Evolutionary conservation across 192 early-diverging fungal genomes (phyloP), one percentile per base, ranked within the genome.

Genomic region (Paraglomus brasilianum): DNA sequence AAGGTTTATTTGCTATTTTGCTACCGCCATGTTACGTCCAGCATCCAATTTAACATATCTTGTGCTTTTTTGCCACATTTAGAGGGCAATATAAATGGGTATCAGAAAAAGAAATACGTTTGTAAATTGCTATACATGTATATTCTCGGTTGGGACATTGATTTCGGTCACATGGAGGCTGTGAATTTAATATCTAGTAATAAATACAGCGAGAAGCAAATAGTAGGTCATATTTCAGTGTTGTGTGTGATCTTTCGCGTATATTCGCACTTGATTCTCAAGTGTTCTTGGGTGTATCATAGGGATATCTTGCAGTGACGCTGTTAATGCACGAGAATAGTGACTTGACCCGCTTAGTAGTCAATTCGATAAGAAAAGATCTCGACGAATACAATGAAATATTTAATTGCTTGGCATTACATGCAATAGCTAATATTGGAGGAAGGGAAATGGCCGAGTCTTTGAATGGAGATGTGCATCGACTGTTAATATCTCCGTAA

Each of bases 101-200:
- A 98, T 83, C 93, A 99, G 77, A 95, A 95, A 82, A 98, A 97
- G 82, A 99, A 99, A 73, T 99, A 99, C 78, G 95, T 99, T 48
- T 93, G 92, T 81, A 99, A 99, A 79, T 84, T 99, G 15, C 75
- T 99, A 50, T 99, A 98, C 83, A 99, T 99, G 94, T 97, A 95
- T 71, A 92, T 99, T 73, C 88, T 98, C 43, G 98, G 98, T 11
- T 98, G 93, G 88, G 93, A 97, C 42, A 89, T 98, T 52, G 95
- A 98, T 77, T 96, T 99, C 85, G 98, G 98, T 47, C 95, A 98
- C 74, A 83, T 92, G 77, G 98, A 99, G 71, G 94, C 96, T 38
- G 90, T 98, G 49, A 91, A 94, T 64, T 81, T 99, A 55, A 86
- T 98, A 56, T 88, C 88, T 22, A 94, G 93, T 67, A 55, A 69